These are phyloP conservation scores for Cicer cuneatum DNA, from an alignment of 306 rosid genomes.

Conservation along the genomic window DNA sequence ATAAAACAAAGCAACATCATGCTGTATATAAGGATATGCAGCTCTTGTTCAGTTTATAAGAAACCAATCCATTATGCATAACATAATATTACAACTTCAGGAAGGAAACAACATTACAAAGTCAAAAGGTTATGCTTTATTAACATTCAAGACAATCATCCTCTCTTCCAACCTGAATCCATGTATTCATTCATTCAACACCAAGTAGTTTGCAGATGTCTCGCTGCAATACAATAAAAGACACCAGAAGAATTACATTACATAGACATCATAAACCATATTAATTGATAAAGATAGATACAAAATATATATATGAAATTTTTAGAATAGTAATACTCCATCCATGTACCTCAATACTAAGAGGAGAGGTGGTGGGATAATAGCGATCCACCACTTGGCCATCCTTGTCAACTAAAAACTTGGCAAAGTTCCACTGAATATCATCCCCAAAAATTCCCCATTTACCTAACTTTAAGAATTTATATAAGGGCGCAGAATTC, in stretches of 20 bases:
- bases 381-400: constrained; percentile 77
- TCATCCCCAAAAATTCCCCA: constrained; percentile 89
- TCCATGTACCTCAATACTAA: constrained; percentile 73
- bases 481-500: constrained; percentile 67
- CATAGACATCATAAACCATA: constrained; percentile 21
- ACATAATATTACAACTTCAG: constrained; percentile 18
- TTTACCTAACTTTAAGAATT: constrained; percentile 71
- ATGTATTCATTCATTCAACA: constrained; percentile 43
- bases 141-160: constrained; percentile 21
- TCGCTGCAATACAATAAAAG: constrained; percentile 51
- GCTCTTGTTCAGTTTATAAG: constrained; percentile 7
- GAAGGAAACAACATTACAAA: constrained; percentile 13
- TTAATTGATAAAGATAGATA: neutral
- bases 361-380: constrained; percentile 88
- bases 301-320: neutral
- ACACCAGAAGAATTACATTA: constrained; percentile 24
- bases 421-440: constrained; percentile 89
- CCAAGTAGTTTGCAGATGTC: constrained; percentile 69
- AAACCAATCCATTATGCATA: constrained; percentile 21
- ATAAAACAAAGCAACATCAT: neutral
- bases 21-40: too few relatives aligned
- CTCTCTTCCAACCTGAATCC: constrained; percentile 29
- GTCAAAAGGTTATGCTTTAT: constrained; percentile 17
- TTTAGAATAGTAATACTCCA: neutral
- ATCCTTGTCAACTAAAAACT: constrained; percentile 76